phyloP scores from a whole-genome alignment of 768 basidiomycete species.

The Galerina sulciceps region DNA sequence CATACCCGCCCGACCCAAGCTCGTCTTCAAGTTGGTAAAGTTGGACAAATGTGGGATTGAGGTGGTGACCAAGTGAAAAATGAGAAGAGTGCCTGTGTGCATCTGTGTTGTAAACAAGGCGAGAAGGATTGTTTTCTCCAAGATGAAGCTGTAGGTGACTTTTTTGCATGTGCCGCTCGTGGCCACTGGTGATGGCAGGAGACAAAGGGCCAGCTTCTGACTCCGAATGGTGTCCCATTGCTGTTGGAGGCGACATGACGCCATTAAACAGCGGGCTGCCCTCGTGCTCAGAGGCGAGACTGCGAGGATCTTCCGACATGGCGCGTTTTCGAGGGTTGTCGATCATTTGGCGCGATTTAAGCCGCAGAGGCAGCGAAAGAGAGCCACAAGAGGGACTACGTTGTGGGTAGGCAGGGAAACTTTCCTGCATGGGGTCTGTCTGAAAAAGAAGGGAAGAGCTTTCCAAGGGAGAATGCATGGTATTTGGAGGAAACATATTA shows the following conservation, averaged over 20 bases:
- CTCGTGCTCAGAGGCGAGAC: not conserved
- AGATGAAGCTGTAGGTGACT: slow-evolving; percentile 16
- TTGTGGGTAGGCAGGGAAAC: not conserved
- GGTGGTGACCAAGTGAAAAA: slow-evolving; percentile 64
- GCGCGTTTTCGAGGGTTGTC: slow-evolving; percentile 6
- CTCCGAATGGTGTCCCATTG: not conserved
- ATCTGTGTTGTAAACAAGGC: slow-evolving; percentile 30
- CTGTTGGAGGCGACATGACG: not conserved
- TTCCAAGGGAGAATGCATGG: not conserved
- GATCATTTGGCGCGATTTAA: not conserved
- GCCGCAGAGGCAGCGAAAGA: not conserved
- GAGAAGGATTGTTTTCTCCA: slow-evolving; percentile 2
- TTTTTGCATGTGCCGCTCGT: not conserved
- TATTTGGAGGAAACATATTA: slow-evolving; percentile 11
- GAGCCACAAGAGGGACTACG: not conserved
- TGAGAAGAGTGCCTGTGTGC: slow-evolving; percentile 39
- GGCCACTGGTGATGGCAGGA: not conserved
- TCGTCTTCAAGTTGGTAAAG: slow-evolving; percentile 71
- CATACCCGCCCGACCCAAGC: slow-evolving; percentile 91
- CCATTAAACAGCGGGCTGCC: not conserved
- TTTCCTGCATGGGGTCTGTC: not conserved
- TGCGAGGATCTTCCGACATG: slow-evolving; percentile 1
- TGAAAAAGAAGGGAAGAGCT: not conserved
- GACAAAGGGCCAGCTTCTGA: slow-evolving; percentile 6
- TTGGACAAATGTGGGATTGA: slow-evolving; percentile 63